Percentiles rank a stretch among this genome's conserved stretches.
These are phyloP conservation scores for Verticillium klebahnii DNA, from an alignment of 2,329 filamentous ascomycete species.

Conservation along the genomic window DNA sequence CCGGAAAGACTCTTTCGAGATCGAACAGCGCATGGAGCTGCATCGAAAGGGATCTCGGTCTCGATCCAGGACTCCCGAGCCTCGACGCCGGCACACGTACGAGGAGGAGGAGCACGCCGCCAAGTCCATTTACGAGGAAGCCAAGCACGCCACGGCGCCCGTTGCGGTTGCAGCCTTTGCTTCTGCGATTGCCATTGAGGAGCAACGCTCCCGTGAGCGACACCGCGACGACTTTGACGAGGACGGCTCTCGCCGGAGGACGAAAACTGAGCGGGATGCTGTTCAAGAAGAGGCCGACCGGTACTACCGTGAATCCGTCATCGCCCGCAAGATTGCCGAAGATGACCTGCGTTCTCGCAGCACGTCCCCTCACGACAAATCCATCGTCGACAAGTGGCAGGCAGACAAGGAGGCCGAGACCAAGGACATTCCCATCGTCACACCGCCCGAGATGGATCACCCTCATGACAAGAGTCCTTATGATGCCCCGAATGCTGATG, in stretches of 20 bases:
- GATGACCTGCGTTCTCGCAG: slow-evolving; percentile 51
- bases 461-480: slow-evolving; percentile 44
- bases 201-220: slow-evolving; percentile 29
- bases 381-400: slow-evolving; percentile 52
- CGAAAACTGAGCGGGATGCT: slow-evolving; percentile 29
- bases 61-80: slow-evolving; percentile 15
- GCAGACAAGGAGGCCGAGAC: slow-evolving; percentile 26
- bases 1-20: slow-evolving; percentile 46
- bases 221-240: slow-evolving; percentile 25
- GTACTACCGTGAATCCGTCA: slow-evolving; percentile 50
- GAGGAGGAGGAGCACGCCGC: slow-evolving; percentile 39
- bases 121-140: slow-evolving; percentile 38
- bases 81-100: slow-evolving; percentile 13
- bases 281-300: slow-evolving; percentile 55
- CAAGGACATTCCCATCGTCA: slow-evolving; percentile 39
- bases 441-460: slow-evolving; percentile 48
- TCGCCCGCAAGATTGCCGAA: slow-evolving; percentile 48
- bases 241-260: slow-evolving; percentile 26
- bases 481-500: slow-evolving; percentile 58
- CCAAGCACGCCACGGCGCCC: slow-evolving; percentile 43
- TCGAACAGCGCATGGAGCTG: slow-evolving; percentile 27
- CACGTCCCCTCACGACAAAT: slow-evolving; percentile 41
- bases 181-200: slow-evolving; percentile 39
- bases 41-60: slow-evolving; percentile 16
- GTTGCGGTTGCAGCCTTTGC: slow-evolving; percentile 42